Evolutionary conservation across 768 basidiomycete genomes (phyloP).

Genomic region (Tulasnella sp.): DNA sequence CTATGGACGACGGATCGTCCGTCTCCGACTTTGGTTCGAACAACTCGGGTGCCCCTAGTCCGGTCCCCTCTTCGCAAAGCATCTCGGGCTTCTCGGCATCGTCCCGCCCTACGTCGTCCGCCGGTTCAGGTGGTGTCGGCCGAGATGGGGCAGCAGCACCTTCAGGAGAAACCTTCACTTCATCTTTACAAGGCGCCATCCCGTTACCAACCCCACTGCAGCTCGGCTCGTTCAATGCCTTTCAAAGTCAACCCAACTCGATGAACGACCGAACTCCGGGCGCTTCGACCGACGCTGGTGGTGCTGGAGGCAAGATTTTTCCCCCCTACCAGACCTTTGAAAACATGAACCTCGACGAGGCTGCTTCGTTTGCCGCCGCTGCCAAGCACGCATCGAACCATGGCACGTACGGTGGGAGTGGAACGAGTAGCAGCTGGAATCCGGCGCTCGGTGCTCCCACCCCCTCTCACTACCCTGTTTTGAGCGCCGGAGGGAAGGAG

Average conservation of each 20-base stretch:
- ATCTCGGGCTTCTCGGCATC: neutral
- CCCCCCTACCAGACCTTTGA: conserved; percentile 16
- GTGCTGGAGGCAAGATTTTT: neutral
- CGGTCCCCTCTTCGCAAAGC: conserved; percentile 1
- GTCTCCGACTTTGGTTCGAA: conserved; percentile 6
- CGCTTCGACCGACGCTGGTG: neutral
- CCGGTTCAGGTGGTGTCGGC: neutral
- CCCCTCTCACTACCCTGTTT: neutral
- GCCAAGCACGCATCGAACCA: conserved; percentile 11
- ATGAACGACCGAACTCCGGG: neutral
- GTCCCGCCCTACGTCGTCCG: conserved; percentile 8
- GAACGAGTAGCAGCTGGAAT: neutral
- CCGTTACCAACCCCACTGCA: conserved; percentile 8
- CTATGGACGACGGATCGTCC: conserved; percentile 10
- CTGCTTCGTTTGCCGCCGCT: conserved; percentile 1
- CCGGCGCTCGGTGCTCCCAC: neutral
- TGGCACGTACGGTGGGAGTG: neutral
- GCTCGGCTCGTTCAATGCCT: neutral
- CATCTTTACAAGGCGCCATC: conserved; percentile 3
- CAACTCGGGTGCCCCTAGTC: conserved; percentile 4
- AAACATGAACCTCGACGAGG: conserved; percentile 16
- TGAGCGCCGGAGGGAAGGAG: conserved; percentile 18
- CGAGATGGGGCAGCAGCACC: neutral
- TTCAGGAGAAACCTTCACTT: neutral
- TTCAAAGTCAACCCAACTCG: neutral